Evolutionary conservation across 192 early-diverging fungal genomes (phyloP).

Genomic region (Funneliformis mosseae): DNA sequence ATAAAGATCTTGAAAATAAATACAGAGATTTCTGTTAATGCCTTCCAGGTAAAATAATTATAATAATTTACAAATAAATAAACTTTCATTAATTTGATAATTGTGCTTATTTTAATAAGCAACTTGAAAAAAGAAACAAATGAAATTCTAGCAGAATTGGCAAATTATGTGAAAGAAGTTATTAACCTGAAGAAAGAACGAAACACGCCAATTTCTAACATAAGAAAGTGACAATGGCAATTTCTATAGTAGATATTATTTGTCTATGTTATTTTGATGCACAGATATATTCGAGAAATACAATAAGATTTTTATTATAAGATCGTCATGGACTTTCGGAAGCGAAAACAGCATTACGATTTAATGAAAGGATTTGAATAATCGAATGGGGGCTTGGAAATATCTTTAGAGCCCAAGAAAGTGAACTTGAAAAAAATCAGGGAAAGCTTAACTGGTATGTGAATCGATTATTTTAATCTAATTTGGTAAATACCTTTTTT

Average conservation of each 20-base stretch:
- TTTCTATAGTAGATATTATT: constrained; percentile 56
- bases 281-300: constrained; percentile 16
- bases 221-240: constrained; percentile 69
- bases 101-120: constrained; percentile 33
- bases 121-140: constrained; percentile 59
- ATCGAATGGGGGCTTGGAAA: constrained; percentile 59
- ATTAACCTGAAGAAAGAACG: constrained; percentile 84
- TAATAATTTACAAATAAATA: neutral
- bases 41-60: neutral
- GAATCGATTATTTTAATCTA: neutral
- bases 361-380: constrained; percentile 67
- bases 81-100: neutral
- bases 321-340: constrained; percentile 61
- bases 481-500: constrained; percentile 3
- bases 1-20: too few relatives aligned
- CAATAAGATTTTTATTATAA: constrained; percentile 38
- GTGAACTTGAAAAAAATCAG: constrained; percentile 75
- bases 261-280: neutral
- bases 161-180: constrained; percentile 70
- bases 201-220: constrained; percentile 76
- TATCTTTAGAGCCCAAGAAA: constrained; percentile 67
- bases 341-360: constrained; percentile 65
- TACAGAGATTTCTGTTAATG: neutral
- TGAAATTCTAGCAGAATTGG: constrained; percentile 60
- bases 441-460: constrained; percentile 61